These are phyloP conservation scores for Aspergillus ustus DNA, from an alignment of 2,329 filamentous ascomycete species.

Conservation along the genomic window DNA sequence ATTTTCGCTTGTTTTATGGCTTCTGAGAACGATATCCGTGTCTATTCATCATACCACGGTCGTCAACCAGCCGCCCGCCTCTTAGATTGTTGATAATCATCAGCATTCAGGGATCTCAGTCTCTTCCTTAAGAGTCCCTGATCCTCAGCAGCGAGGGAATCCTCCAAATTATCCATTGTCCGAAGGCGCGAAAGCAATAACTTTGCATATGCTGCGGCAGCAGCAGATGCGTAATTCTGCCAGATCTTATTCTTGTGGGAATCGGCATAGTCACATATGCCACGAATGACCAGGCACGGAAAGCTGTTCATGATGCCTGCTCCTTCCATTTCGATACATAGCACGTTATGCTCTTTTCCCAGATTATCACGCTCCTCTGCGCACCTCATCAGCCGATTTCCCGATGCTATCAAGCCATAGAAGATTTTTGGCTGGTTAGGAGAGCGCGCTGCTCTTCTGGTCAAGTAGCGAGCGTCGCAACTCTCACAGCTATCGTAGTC, in stretches of 20 bases:
- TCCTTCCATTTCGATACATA: background rate
- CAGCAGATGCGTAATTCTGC: conserved; percentile 4
- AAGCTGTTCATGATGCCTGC: background rate
- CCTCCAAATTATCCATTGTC: background rate
- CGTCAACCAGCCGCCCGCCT: no score
- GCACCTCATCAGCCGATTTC: background rate
- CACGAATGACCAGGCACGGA: background rate
- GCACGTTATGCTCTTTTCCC: background rate
- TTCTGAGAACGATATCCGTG: no score
- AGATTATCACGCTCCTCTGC: background rate
- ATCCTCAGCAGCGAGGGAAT: no score
- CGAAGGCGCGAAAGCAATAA: background rate
- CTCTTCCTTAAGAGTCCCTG: no score
- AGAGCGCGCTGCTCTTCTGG: no score
- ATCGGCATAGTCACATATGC: background rate
- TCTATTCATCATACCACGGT: no score
- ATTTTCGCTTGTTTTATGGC: no score
- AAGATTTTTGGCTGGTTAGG: background rate
- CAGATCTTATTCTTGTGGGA: conserved; percentile 2
- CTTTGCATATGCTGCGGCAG: conserved; percentile 4
- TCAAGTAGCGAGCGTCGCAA: no score
- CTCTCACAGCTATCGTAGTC: no score
- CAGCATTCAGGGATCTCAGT: no score
- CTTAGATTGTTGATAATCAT: no score
- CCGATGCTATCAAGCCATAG: background rate